phyloP scores from a whole-genome alignment of 345 rosid species.

The Citrus medica region DNA sequence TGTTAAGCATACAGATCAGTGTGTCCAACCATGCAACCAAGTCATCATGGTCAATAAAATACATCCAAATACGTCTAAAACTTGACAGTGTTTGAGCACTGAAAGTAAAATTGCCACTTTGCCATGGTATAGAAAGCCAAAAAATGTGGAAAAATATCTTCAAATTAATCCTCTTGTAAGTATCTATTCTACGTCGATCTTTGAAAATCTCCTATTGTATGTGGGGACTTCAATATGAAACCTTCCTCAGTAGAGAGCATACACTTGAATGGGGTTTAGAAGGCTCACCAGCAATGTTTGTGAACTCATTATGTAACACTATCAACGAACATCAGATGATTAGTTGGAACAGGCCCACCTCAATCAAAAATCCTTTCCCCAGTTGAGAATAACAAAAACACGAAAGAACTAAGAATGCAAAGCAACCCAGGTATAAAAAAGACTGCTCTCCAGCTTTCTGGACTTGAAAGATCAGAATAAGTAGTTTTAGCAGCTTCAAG shows the following conservation, averaged over 20 bases:
- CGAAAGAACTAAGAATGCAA: slow-evolving; percentile 71
- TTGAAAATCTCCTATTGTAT: slow-evolving; percentile 8
- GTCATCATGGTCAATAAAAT: background rate
- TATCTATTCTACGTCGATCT: background rate
- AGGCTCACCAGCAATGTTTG: background rate
- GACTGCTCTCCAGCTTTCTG: slow-evolving; percentile 92
- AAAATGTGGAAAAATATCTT: background rate
- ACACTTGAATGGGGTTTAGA: background rate
- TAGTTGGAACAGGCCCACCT: slow-evolving; percentile 15
- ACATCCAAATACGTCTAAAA: background rate
- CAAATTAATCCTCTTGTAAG: background rate
- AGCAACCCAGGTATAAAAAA: slow-evolving; percentile 87
- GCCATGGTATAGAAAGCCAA: background rate
- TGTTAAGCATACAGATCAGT: background rate
- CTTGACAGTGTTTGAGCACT: background rate
- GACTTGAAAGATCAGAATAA: slow-evolving; percentile 77
- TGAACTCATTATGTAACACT: background rate
- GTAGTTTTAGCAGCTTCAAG: slow-evolving; percentile 80
- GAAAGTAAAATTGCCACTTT: background rate
- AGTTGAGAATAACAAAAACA: slow-evolving; percentile 74
- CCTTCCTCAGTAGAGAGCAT: background rate
- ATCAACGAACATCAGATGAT: slow-evolving; percentile 5
- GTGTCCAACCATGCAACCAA: background rate
- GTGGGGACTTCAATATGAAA: slow-evolving; percentile 3
- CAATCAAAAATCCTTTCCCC: slow-evolving; percentile 96